phyloP scores from a whole-genome alignment of 495 filamentous ascomycete genomes.

The Annulohypoxylon moriforme region DNA sequence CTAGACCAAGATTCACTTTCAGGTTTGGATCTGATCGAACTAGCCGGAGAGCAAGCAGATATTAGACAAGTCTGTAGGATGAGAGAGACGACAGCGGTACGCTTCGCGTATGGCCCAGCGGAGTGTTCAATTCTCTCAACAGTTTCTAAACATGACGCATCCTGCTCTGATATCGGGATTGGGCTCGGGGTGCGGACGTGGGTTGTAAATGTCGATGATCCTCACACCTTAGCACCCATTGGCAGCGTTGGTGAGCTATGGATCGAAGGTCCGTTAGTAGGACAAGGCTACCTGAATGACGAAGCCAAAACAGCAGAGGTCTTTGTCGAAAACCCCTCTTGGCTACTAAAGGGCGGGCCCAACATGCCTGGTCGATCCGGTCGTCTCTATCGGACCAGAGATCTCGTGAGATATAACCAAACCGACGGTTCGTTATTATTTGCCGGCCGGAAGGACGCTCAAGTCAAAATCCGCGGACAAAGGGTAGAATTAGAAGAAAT shows the following conservation, averaged over 20 bases:
- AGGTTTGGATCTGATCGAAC: background rate
- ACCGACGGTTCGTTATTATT: background rate
- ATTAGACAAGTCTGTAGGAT: background rate
- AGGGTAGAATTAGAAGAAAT: background rate
- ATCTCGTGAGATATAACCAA: constrained; percentile 43
- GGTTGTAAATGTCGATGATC: constrained; percentile 70
- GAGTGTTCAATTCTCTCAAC: constrained; percentile 41
- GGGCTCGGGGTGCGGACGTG: constrained; percentile 50
- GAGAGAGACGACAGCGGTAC: background rate
- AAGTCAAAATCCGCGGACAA: constrained; percentile 3
- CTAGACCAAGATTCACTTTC: background rate
- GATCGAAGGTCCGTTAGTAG: constrained; percentile 71
- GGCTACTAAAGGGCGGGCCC: constrained; percentile 36
- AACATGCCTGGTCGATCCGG: background rate
- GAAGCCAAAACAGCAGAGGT: constrained; percentile 41
- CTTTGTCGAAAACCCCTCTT: constrained; percentile 54
- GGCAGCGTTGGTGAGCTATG: constrained; percentile 82
- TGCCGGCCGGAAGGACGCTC: background rate
- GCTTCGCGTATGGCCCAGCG: background rate
- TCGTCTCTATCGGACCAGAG: constrained; percentile 57
- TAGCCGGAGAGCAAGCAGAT: constrained; percentile 1
- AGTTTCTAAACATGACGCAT: constrained; percentile 4
- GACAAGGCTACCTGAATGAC: constrained; percentile 37
- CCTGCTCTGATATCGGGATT: constrained; percentile 49
- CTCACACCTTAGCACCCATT: constrained; percentile 68